Evolutionary conservation across 768 basidiomycete genomes (phyloP).

Genomic region (Fibroporia radiculosa): DNA sequence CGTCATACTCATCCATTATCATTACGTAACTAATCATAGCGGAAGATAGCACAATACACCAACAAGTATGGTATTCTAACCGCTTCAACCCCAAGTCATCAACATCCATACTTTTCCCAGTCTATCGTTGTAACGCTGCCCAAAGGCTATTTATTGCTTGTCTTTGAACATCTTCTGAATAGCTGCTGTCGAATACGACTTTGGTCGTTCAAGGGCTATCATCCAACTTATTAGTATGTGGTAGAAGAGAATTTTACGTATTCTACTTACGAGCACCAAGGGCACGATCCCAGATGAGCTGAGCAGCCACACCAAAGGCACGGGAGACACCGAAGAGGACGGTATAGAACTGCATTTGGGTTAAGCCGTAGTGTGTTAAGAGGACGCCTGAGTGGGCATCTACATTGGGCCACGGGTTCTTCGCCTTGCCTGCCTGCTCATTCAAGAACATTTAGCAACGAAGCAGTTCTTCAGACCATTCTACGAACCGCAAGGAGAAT

Average conservation of each 20-base stretch:
- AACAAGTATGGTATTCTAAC: not conserved
- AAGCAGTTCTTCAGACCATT: not conserved
- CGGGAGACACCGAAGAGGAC: slow-evolving; percentile 97
- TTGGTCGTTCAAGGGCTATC: slow-evolving; percentile 80
- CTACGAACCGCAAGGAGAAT: slow-evolving; percentile 74
- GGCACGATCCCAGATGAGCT: slow-evolving; percentile 90
- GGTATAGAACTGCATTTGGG: slow-evolving; percentile 94
- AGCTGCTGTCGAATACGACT: slow-evolving; percentile 79
- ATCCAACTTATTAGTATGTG: not conserved
- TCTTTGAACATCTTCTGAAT: slow-evolving; percentile 74
- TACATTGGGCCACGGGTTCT: slow-evolving; percentile 96
- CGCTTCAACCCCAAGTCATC: not conserved
- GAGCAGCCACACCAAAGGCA: slow-evolving; percentile 83
- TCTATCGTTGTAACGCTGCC: too few species aligned
- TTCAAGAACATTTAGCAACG: not conserved
- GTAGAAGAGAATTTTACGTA: not conserved
- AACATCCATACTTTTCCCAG: not conserved
- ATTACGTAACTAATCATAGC: slow-evolving; percentile 14
- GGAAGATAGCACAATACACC: not conserved
- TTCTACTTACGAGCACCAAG: slow-evolving; percentile 76
- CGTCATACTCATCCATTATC: too few species aligned
- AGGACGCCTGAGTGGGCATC: slow-evolving; percentile 94
- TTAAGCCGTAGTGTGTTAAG: slow-evolving; percentile 77
- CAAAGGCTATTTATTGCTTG: slow-evolving; percentile 33
- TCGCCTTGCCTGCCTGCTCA: slow-evolving; percentile 75